These are phyloP conservation scores for Mycena metata DNA, from an alignment of 768 basidiomycete species.

Conservation along the genomic window DNA sequence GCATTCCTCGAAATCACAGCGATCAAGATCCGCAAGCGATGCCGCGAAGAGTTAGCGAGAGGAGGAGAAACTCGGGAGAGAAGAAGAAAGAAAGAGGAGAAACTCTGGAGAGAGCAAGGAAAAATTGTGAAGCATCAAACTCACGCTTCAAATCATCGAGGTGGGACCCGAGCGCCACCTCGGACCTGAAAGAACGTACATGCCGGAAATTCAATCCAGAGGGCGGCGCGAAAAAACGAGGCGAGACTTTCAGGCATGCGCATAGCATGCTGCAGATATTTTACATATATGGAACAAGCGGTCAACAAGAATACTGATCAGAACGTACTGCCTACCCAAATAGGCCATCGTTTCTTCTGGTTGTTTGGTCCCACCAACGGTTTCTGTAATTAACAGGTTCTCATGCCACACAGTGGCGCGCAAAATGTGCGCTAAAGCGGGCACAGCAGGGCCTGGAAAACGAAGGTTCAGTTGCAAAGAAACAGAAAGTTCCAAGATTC, in stretches of 20 bases:
- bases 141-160: too few relatives aligned
- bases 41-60: neutral
- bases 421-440: slow-evolving; percentile 20
- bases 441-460: slow-evolving; percentile 16
- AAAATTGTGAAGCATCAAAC: neutral
- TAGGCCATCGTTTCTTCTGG: neutral
- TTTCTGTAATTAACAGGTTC: slow-evolving; percentile 24
- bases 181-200: too few relatives aligned
- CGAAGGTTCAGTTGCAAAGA: slow-evolving; percentile 1
- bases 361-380: neutral
- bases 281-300: slow-evolving; percentile 22
- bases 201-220: too few relatives aligned
- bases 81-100: neutral
- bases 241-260: slow-evolving; percentile 15
- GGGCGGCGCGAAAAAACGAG: neutral
- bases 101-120: neutral
- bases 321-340: slow-evolving; percentile 1
- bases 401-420: slow-evolving; percentile 29
- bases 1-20: slow-evolving; percentile 10
- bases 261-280: slow-evolving; percentile 22
- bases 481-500: slow-evolving; percentile 14
- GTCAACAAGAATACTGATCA: slow-evolving; percentile 17
- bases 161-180: neutral
- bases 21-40: neutral
- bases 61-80: too few relatives aligned